Evolutionary conservation across 2,329 filamentous ascomycete species (phyloP).

Genomic region (Pseudomassariella vexata): DNA sequence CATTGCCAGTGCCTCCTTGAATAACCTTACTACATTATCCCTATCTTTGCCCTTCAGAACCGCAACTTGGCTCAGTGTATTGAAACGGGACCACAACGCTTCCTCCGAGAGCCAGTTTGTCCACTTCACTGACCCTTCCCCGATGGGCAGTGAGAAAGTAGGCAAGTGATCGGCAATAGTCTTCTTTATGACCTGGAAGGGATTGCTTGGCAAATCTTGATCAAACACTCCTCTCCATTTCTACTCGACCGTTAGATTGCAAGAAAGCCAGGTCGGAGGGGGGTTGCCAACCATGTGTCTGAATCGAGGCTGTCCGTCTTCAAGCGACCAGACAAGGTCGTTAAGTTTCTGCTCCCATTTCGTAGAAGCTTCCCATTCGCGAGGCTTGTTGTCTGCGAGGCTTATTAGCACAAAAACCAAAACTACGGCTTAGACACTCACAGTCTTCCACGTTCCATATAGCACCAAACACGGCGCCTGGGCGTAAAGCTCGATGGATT

Average conservation of each 20-base stretch:
- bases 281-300: conserved; percentile 38
- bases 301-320: conserved; percentile 60
- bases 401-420: conserved; percentile 1
- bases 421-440: conserved; percentile 27
- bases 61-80: conserved; percentile 63
- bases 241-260: conserved; percentile 12
- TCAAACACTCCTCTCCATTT: conserved; percentile 62
- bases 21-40: conserved; percentile 39
- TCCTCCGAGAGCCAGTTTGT: conserved; percentile 53
- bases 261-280: neutral
- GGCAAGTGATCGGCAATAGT: conserved; percentile 32
- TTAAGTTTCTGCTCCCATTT: conserved; percentile 59
- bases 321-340: conserved; percentile 47
- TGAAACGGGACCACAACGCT: conserved; percentile 57
- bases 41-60: conserved; percentile 47
- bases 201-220: conserved; percentile 46
- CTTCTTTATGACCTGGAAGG: conserved; percentile 43
- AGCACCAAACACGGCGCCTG: conserved; percentile 54
- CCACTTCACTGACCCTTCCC: conserved; percentile 50
- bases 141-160: conserved; percentile 56
- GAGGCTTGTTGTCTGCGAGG: conserved; percentile 56
- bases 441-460: conserved; percentile 74
- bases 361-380: conserved; percentile 46
- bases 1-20: conserved; percentile 48
- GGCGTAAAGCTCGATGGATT: conserved; percentile 61